Evolutionary conservation across 495 filamentous ascomycete genomes (phyloP), one percentile per base, ranked within the genome.

Genomic region (Penicillium cataractarum): DNA sequence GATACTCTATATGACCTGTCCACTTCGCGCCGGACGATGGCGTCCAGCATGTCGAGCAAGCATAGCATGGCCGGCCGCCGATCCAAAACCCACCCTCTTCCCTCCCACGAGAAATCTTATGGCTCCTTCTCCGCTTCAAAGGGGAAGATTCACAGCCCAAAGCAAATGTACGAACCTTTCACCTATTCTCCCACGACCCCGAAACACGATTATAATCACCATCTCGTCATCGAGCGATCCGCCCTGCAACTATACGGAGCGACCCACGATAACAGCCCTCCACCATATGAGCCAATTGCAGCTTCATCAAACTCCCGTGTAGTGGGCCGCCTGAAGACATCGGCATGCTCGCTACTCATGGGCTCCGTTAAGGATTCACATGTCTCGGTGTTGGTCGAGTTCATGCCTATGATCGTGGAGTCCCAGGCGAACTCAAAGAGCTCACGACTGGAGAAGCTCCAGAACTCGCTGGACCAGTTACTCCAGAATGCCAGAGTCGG

Each of bases 1-100:
- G 93, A 97, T 74, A 93, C 89, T 0, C 83, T 97, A 12, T 96
- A 94, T 73, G 91, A 96, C 60, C 79, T 97, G 13, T 96, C 92
- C 7, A 81, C 87, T 49, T 90, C 91, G 8, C 81, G 90, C 27
- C 88, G 83, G 72, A 67, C 73, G 31, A 78, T 77, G 73, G 72
- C 68, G n/a, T 74, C 71, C 19, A 76, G 72, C 56, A 82, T 83
- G 74, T 68, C 71, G 21, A 69, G 57, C 49, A 74, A 74, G 51
- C 71, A 76, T 32, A 58, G 71, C 37, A 70, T 64, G 29, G 55
- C 57, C 42, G 69, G 69, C 35, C 61, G 64, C 40, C 72, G 70
- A 59, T 62, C 67, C 53, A 73, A 67, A 62, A 69, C 71, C 13
- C 67, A 63, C 49, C 64, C 64, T 15, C 54, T 59, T 10, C 66